Percentiles rank a stretch among this genome's conserved stretches.
Conservation (phyloP, 2,329 filamentous ascomycete genomes). For the Diaporthe citriasiana region DNA sequence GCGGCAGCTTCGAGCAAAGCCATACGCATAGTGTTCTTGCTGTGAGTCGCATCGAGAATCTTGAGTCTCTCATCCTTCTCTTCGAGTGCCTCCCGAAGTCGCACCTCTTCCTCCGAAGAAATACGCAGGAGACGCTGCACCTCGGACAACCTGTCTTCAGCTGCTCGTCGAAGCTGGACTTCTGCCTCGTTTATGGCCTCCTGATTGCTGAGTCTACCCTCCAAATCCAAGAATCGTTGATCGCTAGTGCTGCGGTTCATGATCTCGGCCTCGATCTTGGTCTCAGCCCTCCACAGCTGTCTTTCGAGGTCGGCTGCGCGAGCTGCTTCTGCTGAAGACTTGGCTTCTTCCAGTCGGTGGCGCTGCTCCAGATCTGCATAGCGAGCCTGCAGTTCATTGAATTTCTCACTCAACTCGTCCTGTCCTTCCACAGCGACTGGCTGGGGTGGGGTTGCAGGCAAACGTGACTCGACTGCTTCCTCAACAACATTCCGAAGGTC, state of each 20-base stretch:
- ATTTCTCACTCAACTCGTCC: constrained; percentile 65
- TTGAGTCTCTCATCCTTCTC: constrained; percentile 79
- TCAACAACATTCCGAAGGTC: constrained; percentile 75
- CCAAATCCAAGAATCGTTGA: constrained; percentile 76
- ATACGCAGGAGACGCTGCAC: constrained; percentile 78
- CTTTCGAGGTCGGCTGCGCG: constrained; percentile 66
- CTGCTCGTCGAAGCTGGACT: constrained; percentile 71
- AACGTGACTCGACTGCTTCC: constrained; percentile 70
- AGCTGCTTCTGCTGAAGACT: constrained; percentile 63
- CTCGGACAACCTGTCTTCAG: constrained; percentile 80
- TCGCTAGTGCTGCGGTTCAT: constrained; percentile 72
- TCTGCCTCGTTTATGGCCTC: constrained; percentile 77
- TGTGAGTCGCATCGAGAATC: constrained; percentile 67
- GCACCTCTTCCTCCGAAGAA: constrained; percentile 79
- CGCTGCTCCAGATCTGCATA: constrained; percentile 72
- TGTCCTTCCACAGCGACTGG: constrained; percentile 60
- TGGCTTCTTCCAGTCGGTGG: constrained; percentile 62
- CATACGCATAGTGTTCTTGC: constrained; percentile 72
- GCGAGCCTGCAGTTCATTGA: constrained; percentile 72
- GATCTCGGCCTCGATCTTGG: constrained; percentile 71
- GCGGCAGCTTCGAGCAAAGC: constrained; percentile 79
- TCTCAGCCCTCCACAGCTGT: constrained; percentile 69
- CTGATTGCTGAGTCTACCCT: constrained; percentile 75
- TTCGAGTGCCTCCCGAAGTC: constrained; percentile 75
- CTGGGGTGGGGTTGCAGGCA: constrained; percentile 64